Conservation (phyloP, 1,139 yeast species). For the Geotrichum histeridarum region DNA sequence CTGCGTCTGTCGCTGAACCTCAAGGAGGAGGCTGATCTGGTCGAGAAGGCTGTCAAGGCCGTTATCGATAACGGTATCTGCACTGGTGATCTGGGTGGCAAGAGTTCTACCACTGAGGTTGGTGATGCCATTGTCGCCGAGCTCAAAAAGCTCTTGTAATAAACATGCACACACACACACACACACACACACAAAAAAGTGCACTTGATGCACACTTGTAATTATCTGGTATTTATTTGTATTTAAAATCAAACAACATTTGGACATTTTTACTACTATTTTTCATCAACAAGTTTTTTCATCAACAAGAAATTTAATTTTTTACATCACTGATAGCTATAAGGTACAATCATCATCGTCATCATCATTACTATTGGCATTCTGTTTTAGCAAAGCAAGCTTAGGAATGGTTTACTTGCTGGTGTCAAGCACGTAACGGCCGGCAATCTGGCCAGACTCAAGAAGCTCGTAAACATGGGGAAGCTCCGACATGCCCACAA, state of each 20-base stretch:
- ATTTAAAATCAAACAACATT: background rate
- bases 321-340: too few species aligned
- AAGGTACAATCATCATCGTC: too few species aligned
- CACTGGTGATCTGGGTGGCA: slow-evolving; percentile 88
- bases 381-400: background rate
- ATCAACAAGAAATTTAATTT: too few species aligned
- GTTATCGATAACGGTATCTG: slow-evolving; percentile 80
- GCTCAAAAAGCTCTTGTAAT: slow-evolving; percentile 52
- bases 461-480: slow-evolving; percentile 53
- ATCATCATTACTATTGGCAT: too few species aligned
- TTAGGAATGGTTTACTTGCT: background rate
- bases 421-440: slow-evolving; percentile 59
- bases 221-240: too few species aligned
- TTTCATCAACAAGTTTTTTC: too few species aligned
- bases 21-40: slow-evolving; percentile 76
- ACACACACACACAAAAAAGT: too few species aligned
- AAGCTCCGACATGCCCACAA: slow-evolving; percentile 56
- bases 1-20: slow-evolving; percentile 80
- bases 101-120: slow-evolving; percentile 74
- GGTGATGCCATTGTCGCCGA: slow-evolving; percentile 86
- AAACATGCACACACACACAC: too few species aligned
- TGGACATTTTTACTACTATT: background rate
- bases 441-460: slow-evolving; percentile 61
- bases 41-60: slow-evolving; percentile 80
- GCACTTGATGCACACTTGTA: background rate